These are phyloP conservation scores for Gnomoniopsis smithogilvyi DNA, from an alignment of 2,329 filamentous ascomycete species.

Conservation along the genomic window DNA sequence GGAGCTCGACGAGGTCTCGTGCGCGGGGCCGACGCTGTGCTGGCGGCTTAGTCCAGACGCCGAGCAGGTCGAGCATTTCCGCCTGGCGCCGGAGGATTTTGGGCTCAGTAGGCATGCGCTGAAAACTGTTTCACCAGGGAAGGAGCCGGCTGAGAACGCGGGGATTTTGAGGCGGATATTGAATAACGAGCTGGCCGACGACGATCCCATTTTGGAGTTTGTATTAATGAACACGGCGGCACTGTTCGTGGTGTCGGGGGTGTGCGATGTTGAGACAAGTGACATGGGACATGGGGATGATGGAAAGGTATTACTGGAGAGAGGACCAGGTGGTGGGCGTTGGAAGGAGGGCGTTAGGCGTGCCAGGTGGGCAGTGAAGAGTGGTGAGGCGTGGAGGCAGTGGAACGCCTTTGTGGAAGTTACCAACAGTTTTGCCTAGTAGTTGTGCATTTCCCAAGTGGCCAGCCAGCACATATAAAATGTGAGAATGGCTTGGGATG, in stretches of 20 bases:
- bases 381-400: slow-evolving; percentile 79
- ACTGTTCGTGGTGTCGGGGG: slow-evolving; percentile 77
- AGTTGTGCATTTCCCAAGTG: not conserved
- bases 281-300: slow-evolving; percentile 78
- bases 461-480: not conserved
- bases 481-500: not conserved
- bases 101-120: slow-evolving; percentile 75
- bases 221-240: slow-evolving; percentile 92
- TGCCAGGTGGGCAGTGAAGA: slow-evolving; percentile 84
- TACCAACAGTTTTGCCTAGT: slow-evolving; percentile 52
- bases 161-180: slow-evolving; percentile 76
- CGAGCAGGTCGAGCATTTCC: slow-evolving; percentile 60
- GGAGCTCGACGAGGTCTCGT: slow-evolving; percentile 93
- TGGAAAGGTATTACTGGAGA: slow-evolving; percentile 74
- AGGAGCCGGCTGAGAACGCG: slow-evolving; percentile 84
- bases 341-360: slow-evolving; percentile 94
- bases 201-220: slow-evolving; percentile 88
- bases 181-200: slow-evolving; percentile 64
- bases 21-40: slow-evolving; percentile 82
- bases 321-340: slow-evolving; percentile 78
- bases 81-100: slow-evolving; percentile 79
- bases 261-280: slow-evolving; percentile 81
- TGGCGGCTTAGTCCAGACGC: slow-evolving; percentile 65
- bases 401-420: slow-evolving; percentile 82
- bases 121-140: slow-evolving; percentile 75